A percentile compares a stretch with the other conserved stretches of the same genome.
phyloP scores from a whole-genome alignment of 2,329 filamentous ascomycete species.

The Aspergillus ustus region DNA sequence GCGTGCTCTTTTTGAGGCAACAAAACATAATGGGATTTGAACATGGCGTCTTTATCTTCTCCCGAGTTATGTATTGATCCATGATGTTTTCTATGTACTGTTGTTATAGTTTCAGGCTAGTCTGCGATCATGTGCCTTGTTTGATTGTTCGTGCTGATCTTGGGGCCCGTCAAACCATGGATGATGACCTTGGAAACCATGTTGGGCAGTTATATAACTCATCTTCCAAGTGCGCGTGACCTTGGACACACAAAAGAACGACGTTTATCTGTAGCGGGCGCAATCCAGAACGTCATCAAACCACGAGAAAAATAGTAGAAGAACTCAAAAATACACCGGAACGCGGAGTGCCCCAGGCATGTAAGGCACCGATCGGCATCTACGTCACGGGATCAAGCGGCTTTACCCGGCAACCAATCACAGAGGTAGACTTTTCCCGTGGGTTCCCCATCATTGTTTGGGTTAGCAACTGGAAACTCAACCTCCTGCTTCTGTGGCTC shows the following conservation, averaged over 20 bases:
- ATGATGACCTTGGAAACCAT: neutral
- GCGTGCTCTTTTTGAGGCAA: constrained; percentile 10
- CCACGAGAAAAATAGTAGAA: neutral
- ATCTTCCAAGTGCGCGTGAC: neutral
- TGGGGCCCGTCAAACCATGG: neutral
- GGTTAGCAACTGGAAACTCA: constrained; percentile 27
- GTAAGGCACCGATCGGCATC: constrained; percentile 23
- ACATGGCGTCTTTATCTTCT: constrained; percentile 18
- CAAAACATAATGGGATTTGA: constrained; percentile 12
- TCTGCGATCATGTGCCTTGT: constrained; percentile 15
- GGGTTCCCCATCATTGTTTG: constrained; percentile 33
- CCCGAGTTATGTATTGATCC: constrained; percentile 2
- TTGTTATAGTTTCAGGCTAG: constrained; percentile 12
- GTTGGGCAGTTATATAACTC: neutral
- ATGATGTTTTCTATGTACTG: constrained; percentile 6
- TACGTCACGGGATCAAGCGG: constrained; percentile 39
- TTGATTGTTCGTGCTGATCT: constrained; percentile 4
- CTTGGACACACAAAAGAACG: neutral
- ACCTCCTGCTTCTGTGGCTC: constrained; percentile 26
- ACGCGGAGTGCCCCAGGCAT: neutral
- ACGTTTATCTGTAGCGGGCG: neutral
- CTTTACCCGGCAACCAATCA: constrained; percentile 48
- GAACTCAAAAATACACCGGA: neutral
- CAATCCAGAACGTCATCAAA: neutral
- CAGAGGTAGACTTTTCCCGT: constrained; percentile 35